Percentiles rank a stretch among this genome's conserved stretches.
These are phyloP conservation scores for Bruguiera sexangula DNA, from an alignment of 345 rosid genomes.

Conservation along the genomic window DNA sequence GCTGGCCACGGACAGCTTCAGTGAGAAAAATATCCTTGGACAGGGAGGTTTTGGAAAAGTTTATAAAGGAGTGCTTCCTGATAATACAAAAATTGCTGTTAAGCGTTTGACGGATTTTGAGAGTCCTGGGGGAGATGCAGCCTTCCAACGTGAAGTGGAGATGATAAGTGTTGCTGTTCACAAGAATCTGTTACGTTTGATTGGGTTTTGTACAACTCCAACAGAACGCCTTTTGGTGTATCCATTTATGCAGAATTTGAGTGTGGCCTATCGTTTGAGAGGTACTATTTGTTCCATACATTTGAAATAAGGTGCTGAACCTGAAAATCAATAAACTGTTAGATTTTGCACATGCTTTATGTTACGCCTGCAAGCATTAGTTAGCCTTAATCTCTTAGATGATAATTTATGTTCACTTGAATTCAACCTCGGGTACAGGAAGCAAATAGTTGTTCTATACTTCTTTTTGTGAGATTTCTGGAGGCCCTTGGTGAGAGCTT, in stretches of 20 bases:
- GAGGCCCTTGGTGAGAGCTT: not conserved
- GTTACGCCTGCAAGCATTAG: no score
- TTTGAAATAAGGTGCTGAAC: not conserved
- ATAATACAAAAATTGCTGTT: constrained; percentile 78
- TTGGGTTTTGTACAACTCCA: constrained; percentile 91
- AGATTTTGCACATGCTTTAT: no score
- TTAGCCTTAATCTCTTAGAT: no score
- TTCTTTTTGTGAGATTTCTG: not conserved
- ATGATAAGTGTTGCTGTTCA: constrained; percentile 98
- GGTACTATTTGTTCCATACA: constrained; percentile 37
- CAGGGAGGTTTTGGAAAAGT: constrained; percentile 98
- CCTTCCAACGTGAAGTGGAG: constrained; percentile 95
- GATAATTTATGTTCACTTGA: no score
- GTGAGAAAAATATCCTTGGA: constrained; percentile 80
- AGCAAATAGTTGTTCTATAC: no score
- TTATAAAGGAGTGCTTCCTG: constrained; percentile 80
- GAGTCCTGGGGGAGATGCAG: constrained; percentile 90
- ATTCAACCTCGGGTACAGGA: no score
- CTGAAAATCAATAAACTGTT: no score
- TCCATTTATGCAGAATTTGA: constrained; percentile 91
- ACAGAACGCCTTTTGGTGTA: constrained; percentile 91
- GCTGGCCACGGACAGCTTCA: constrained; percentile 80
- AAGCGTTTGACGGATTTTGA: constrained; percentile 90
- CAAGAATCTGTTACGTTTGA: constrained; percentile 73
- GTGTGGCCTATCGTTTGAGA: constrained; percentile 86